Evolutionary conservation across 768 basidiomycete genomes (phyloP).

Genomic region (Suillus occidentalis): DNA sequence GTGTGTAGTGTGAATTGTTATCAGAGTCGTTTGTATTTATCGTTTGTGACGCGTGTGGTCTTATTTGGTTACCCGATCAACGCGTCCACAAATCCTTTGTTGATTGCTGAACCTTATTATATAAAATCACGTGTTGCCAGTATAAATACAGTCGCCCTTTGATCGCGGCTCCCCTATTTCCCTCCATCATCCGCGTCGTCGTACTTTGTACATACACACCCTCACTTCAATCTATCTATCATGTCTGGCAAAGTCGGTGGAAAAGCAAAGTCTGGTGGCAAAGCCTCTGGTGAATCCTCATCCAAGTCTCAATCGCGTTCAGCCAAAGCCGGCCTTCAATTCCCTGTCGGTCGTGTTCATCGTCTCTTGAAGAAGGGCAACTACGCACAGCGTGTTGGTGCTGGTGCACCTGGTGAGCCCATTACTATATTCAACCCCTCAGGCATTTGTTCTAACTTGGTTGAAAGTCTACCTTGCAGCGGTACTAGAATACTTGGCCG

Average conservation of each 20-base stretch:
- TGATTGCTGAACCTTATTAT: slow-evolving; percentile 39
- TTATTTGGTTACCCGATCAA: slow-evolving; percentile 32
- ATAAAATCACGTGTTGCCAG: slow-evolving; percentile 11
- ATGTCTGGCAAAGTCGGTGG: slow-evolving; percentile 43
- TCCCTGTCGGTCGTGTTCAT: slow-evolving; percentile 64
- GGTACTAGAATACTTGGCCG: slow-evolving; percentile 61
- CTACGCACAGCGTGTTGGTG: slow-evolving; percentile 58
- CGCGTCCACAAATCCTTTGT: slow-evolving; percentile 35
- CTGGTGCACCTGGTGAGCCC: slow-evolving; percentile 45
- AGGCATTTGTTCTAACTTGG: background rate
- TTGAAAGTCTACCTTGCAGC: slow-evolving; percentile 56
- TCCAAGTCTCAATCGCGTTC: slow-evolving; percentile 39
- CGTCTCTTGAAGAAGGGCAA: slow-evolving; percentile 59
- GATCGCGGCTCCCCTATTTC: slow-evolving; percentile 12
- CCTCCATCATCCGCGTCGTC: slow-evolving; percentile 1
- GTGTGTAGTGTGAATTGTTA: background rate
- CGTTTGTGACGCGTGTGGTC: slow-evolving; percentile 36
- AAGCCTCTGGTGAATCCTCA: slow-evolving; percentile 40
- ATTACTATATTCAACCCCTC: background rate
- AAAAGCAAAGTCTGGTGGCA: slow-evolving; percentile 72
- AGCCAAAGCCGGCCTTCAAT: slow-evolving; percentile 42
- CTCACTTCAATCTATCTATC: slow-evolving; percentile 11
- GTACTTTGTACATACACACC: slow-evolving; percentile 1
- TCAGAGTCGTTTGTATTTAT: slow-evolving; percentile 16
- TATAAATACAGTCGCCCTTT: slow-evolving; percentile 29